phyloP scores from a whole-genome alignment of 768 basidiomycete species.

The Xerocomellus chrysenteron region DNA sequence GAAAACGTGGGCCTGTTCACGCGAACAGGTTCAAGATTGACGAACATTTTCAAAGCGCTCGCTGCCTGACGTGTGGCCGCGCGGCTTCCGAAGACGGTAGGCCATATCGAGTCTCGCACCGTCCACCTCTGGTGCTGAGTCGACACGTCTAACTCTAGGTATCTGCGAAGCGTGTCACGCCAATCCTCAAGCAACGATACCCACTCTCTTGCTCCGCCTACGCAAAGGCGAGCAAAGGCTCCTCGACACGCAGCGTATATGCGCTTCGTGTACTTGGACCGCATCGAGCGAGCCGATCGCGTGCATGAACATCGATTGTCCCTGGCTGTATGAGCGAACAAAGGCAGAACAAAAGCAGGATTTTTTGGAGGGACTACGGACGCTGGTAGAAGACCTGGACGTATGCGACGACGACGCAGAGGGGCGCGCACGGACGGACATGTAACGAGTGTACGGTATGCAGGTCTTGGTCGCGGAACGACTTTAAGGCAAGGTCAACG shows the following conservation, averaged over 20 bases:
- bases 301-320: constrained; percentile 87
- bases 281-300: constrained; percentile 56
- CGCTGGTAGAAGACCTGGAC: constrained; percentile 31
- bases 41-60: constrained; percentile 68
- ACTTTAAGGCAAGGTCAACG: too few species aligned
- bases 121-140: not conserved
- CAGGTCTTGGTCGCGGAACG: not conserved
- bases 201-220: constrained; percentile 54
- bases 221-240: constrained; percentile 56
- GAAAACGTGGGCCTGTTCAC: constrained; percentile 28
- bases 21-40: constrained; percentile 57
- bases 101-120: not conserved
- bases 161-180: constrained; percentile 64
- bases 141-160: constrained; percentile 33
- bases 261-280: constrained; percentile 64
- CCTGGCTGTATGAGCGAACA: constrained; percentile 73
- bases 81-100: constrained; percentile 53
- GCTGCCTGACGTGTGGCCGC: constrained; percentile 68
- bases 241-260: constrained; percentile 61
- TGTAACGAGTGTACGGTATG: constrained; percentile 3
- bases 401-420: not conserved
- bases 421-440: not conserved
- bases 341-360: constrained; percentile 40
- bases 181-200: constrained; percentile 53
- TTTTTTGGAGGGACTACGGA: constrained; percentile 29